Base-by-base conservation (phyloP, 192 early-diverging fungal genomes). In the Mortierella alpina region DNA sequence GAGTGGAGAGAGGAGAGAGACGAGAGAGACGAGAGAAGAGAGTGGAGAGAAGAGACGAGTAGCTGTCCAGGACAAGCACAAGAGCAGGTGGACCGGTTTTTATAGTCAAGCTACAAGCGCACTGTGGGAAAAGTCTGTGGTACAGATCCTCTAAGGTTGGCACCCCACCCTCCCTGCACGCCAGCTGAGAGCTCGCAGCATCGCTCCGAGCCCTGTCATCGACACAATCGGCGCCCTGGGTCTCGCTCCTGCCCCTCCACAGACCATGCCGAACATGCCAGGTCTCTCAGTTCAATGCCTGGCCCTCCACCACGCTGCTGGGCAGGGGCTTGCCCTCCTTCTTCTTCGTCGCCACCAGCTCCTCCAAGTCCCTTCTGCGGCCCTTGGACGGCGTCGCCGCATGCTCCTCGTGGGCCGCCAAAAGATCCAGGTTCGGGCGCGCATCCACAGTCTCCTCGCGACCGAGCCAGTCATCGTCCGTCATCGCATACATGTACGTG, bases 391-490 rank as follows among this genome's bases (percentile, higher is more conserved):
- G 45, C 11, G 10, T 13, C 18, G 6, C 3, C 22, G 17, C 18
- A 7, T 18, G 40, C 41, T 50, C 49, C 5, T 57, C 49, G 6
- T 63, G 31, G 3, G 40, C 48, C 12, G 22, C 51, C 15, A 11
- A 22, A 15, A 71, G 63, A 4, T 61, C 51, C 62, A 71, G 23
- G 1, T 31, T 57, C 12, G 20, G 44, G 1, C 59, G 12, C 7
- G 22, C 75, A 53, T 78, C 68, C 17, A 9, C 50, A 0, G 70
- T 68, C 18, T 62, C 66, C 12, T 58, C 60, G 46, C 50, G 20
- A 13, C 68, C 77, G 46, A 80, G 68, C 82, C 82, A 83, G 39
- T 83, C 82, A 51, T 83, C 82, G 46, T 78, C 70, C 6, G 75
- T 75, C 66, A 83, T 72, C 18, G 75, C 69, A 46, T 83, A 83